Evolutionary conservation across 2,329 filamentous ascomycete genomes (phyloP).

Genomic region (Monilinia vaccinii-corymbosi): DNA sequence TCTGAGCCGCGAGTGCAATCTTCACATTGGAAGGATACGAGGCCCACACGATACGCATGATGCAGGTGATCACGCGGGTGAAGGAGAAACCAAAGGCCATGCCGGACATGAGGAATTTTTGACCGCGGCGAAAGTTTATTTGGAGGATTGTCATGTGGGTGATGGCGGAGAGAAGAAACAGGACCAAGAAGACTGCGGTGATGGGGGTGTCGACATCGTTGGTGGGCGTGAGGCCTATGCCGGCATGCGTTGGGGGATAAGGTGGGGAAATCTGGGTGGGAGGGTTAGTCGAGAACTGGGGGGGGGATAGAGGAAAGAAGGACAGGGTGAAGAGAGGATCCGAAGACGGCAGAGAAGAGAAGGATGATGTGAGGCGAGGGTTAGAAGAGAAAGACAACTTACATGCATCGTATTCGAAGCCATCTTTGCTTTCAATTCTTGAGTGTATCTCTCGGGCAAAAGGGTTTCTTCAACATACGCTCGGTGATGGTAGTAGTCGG

Average conservation of each 20-base stretch:
- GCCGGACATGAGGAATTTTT: slow-evolving; percentile 51
- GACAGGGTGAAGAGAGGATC: background rate
- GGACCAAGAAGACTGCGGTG: slow-evolving; percentile 49
- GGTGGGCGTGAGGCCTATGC: slow-evolving; percentile 50
- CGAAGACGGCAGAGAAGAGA: accelerated
- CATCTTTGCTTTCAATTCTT: background rate
- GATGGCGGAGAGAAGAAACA: slow-evolving; percentile 46
- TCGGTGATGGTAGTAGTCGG: no score
- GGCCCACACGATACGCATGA: slow-evolving; percentile 40
- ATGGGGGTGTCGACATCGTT: slow-evolving; percentile 54
- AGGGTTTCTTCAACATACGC: background rate
- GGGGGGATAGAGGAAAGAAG: background rate
- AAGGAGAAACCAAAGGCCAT: slow-evolving; percentile 50
- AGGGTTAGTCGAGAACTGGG: background rate
- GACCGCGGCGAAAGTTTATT: slow-evolving; percentile 26
- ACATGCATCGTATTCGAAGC: background rate
- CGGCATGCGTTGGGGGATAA: slow-evolving; percentile 34
- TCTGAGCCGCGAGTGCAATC: background rate
- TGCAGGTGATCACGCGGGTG: slow-evolving; percentile 39
- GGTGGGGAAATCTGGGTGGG: slow-evolving; percentile 11
- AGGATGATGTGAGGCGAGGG: background rate
- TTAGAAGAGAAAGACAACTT: background rate
- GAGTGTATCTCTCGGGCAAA: background rate
- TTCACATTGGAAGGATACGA: background rate
- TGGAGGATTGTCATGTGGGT: slow-evolving; percentile 49